Base-by-base conservation (phyloP, 495 filamentous ascomycete species). In the Penicillium angulare region DNA sequence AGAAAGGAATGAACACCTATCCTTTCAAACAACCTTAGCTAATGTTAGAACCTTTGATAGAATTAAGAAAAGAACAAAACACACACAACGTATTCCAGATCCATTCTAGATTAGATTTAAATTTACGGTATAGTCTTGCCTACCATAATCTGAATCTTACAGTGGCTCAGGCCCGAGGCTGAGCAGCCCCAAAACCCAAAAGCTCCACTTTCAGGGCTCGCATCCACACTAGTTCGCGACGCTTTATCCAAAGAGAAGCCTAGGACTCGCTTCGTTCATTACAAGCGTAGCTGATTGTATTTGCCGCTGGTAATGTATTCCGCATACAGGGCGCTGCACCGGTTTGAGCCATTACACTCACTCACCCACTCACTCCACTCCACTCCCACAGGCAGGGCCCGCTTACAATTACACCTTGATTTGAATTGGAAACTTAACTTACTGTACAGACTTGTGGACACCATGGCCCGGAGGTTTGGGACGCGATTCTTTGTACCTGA, bases 121-220 rank as follows among this genome's bases (percentile, higher is more conserved):
- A n/a, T n/a, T n/a, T n/a, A n/a, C n/a, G n/a, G n/a, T n/a, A n/a
- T n/a, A n/a, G n/a, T n/a, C n/a, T n/a, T n/a, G n/a, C n/a, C n/a
- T n/a, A n/a, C n/a, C n/a, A n/a, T n/a, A n/a, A n/a, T 21, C 15
- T 21, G 24, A 8, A 21, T 26, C 15, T 39, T 10, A 35, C 39
- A 34, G 44, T 52, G 49, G 43, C 49, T 53, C 49, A 61, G 52
- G 43, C 56, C 29, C 52, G 53, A 51, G 59, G 56, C 59, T 62
- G 59, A 62, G 55, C 54, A 58, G 40, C 18, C 24, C 38, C 55
- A 50, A 43, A 51, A 53, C 47, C 40, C 42, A 39, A 27, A 43
- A 23, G 27, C 47, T 59, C 62, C 62, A 65, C 62, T 58, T 65
- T 63, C 62, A 65, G 59, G 62, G 62, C 62, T 65, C 56, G 52